Percentiles rank a stretch among this genome's conserved stretches.
These are phyloP conservation scores for Maudiozyma barnettii DNA, from an alignment of 805 yeast species.

Conservation along the genomic window DNA sequence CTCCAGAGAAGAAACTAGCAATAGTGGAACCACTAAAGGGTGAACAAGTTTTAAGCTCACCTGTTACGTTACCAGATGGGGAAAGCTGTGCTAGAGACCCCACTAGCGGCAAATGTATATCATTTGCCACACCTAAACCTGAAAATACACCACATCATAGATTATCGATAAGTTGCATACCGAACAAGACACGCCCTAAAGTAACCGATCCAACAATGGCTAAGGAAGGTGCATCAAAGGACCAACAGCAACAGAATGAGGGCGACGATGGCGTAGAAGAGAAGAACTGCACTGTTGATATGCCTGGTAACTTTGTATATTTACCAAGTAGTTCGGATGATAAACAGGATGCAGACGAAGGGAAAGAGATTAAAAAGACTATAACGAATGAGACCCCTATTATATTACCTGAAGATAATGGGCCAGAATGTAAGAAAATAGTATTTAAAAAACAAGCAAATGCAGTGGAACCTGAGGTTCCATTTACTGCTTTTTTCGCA, in stretches of 20 bases:
- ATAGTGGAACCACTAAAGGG: not conserved
- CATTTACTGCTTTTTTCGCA: conserved; percentile 62
- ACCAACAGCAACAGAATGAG: not conserved
- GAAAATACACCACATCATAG: conserved; percentile 38
- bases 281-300: conserved; percentile 25
- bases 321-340: conserved; percentile 7
- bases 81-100: not conserved
- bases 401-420: not conserved
- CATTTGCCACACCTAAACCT: conserved; percentile 6
- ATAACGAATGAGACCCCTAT: conserved; percentile 16
- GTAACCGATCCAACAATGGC: conserved; percentile 36
- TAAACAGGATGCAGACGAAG: not conserved
- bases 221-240: not conserved
- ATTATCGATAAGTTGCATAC: conserved; percentile 36
- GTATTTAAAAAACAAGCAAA: conserved; percentile 2
- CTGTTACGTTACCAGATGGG: not conserved
- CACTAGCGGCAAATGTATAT: not conserved
- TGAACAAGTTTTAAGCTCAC: not conserved
- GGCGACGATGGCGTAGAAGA: conserved; percentile 12
- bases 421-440: conserved; percentile 1
- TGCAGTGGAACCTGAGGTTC: conserved; percentile 44
- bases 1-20: not conserved
- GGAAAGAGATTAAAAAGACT: not conserved
- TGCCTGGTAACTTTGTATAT: conserved; percentile 30
- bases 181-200: not conserved